A percentile compares a stretch with the other conserved stretches of the same genome.
These are phyloP conservation scores for Apiospora sp. DNA, from an alignment of 2,329 filamentous ascomycete genomes.

Conservation along the genomic window DNA sequence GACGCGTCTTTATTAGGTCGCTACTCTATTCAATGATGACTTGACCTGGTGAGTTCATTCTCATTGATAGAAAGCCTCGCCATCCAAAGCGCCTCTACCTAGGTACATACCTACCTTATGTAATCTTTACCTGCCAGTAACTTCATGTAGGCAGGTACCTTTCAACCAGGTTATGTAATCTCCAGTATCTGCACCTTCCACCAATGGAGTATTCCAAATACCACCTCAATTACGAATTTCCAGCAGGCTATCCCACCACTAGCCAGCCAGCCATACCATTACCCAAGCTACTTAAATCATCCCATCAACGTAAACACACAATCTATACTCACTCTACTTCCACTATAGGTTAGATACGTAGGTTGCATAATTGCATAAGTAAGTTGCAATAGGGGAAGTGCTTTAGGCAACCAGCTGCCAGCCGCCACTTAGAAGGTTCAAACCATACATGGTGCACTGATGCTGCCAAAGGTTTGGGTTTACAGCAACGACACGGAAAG, in stretches of 20 bases:
- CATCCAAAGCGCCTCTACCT: background rate
- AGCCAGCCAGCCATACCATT: background rate
- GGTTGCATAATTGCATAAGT: background rate
- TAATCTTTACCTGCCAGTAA: too few relatives aligned
- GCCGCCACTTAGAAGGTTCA: background rate
- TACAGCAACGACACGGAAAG: background rate
- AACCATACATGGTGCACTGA: background rate
- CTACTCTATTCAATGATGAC: background rate
- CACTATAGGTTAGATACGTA: background rate
- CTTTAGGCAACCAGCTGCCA: background rate
- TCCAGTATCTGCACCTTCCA: background rate
- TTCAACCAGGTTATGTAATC: background rate
- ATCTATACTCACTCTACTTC: background rate
- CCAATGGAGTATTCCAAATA: background rate
- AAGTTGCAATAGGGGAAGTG: background rate
- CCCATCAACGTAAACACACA: background rate
- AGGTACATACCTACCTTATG: background rate
- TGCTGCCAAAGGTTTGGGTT: background rate
- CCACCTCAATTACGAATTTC: background rate
- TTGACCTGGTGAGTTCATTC: background rate
- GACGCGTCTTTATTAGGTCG: background rate
- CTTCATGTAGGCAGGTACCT: too few relatives aligned
- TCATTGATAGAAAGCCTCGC: background rate
- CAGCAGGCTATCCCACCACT: background rate
- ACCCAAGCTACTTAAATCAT: background rate